A percentile compares a stretch with the other conserved stretches of the same genome.
phyloP scores from a whole-genome alignment of 2,329 filamentous ascomycete species.

The Emmonsia crescens region DNA sequence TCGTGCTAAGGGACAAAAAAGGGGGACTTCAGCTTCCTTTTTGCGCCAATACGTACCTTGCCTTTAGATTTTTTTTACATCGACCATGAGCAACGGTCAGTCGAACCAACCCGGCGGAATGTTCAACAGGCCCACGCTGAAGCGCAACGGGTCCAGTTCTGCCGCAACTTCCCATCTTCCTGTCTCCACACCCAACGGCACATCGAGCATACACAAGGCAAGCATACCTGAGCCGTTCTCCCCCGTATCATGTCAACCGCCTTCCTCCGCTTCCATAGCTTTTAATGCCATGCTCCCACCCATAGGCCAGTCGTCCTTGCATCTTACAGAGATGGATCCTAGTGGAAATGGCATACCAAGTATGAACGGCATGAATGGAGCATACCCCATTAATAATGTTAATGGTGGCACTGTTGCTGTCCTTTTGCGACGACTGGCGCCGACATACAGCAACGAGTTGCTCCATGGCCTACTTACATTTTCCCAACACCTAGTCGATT shows the following conservation, averaged over 20 bases:
- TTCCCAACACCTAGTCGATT: conserved; percentile 50
- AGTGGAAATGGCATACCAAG: conserved; percentile 25
- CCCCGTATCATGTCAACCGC: conserved; percentile 27
- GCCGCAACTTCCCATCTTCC: conserved; percentile 8
- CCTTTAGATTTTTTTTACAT: background rate
- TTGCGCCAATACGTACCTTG: background rate
- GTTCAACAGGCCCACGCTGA: conserved; percentile 5
- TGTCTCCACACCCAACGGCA: conserved; percentile 20
- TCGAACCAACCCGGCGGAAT: conserved; percentile 8
- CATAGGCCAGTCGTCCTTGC: conserved; percentile 27
- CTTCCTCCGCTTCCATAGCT: conserved; percentile 23
- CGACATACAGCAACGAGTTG: conserved; percentile 46
- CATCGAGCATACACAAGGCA: conserved; percentile 31
- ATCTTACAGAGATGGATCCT: conserved; percentile 18
- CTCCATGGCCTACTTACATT: conserved; percentile 56
- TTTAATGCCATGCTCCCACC: conserved; percentile 31
- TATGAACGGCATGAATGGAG: conserved; percentile 18
- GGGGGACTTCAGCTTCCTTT: background rate
- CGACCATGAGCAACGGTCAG: conserved; percentile 5
- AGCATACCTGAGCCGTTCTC: conserved; percentile 36
- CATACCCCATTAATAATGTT: conserved; percentile 25
- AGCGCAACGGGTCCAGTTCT: conserved; percentile 9
- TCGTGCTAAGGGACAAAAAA: conserved; percentile 5
- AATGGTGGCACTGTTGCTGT: conserved; percentile 33
- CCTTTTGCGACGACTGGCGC: conserved; percentile 49